Evolutionary conservation across 345 rosid species (phyloP).

Genomic region (Leavenworthia alabamica): DNA sequence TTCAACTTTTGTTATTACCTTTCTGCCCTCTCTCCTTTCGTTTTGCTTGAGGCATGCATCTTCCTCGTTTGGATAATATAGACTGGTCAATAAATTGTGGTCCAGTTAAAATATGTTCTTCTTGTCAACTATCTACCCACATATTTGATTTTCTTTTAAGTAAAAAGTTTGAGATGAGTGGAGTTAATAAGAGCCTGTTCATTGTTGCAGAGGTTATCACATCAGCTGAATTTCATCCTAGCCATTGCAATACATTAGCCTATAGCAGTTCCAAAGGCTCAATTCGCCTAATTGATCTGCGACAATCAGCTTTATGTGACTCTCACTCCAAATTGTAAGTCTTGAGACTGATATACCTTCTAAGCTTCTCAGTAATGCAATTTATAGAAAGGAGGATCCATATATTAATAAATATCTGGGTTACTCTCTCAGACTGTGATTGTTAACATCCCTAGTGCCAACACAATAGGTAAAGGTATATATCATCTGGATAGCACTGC

Average conservation of each 20-base stretch:
- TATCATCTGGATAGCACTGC: neutral
- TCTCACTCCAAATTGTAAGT: constrained; percentile 89
- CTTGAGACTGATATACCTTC: neutral
- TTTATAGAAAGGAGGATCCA: constrained; percentile 13
- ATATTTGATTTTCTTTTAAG: constrained; percentile 6
- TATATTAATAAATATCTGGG: neutral
- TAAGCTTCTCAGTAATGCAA: constrained; percentile 3
- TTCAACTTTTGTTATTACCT: neutral
- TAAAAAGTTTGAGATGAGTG: neutral
- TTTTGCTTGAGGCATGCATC: neutral
- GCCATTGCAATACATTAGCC: constrained; percentile 83
- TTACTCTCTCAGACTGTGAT: neutral
- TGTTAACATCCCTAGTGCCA: neutral
- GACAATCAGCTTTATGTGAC: constrained; percentile 95
- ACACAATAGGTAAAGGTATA: neutral
- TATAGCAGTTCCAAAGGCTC: constrained; percentile 99
- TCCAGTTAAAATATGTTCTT: neutral
- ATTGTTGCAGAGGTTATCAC: constrained; percentile 89
- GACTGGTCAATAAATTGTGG: neutral
- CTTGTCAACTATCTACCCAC: neutral
- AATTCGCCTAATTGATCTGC: constrained; percentile 88
- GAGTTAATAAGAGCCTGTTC: constrained; percentile 13
- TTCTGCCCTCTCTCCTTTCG: neutral
- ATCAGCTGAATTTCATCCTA: constrained; percentile 96
- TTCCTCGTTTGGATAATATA: neutral